These are phyloP conservation scores for Apium graveolens DNA, from an alignment of 129 eudicot species.

Conservation along the genomic window DNA sequence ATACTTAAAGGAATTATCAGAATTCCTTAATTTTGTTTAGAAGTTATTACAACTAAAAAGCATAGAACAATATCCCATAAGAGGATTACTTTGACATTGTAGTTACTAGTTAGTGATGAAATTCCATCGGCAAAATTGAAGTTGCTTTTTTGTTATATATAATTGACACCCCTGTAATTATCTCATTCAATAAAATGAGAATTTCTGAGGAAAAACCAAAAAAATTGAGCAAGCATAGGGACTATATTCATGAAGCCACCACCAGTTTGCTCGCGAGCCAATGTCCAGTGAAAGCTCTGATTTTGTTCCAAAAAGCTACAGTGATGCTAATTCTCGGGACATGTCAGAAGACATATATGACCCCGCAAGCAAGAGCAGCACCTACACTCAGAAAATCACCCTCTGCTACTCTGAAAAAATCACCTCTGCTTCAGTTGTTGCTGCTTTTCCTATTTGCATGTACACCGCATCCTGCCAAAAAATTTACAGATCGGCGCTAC, in stretches of 20 bases:
- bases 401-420: no score
- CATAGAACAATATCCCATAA: no score
- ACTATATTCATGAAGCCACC: slow-evolving; percentile 24
- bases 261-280: slow-evolving; percentile 24
- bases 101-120: no score
- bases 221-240: neutral
- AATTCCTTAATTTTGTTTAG: no score
- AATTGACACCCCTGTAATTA: no score
- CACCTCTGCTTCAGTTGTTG: slow-evolving; percentile 13
- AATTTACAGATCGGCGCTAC: neutral
- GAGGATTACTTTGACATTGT: no score
- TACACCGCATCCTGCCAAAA: slow-evolving; percentile 29
- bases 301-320: slow-evolving; percentile 5
- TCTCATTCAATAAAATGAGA: slow-evolving; percentile 8
- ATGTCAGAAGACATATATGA: neutral
- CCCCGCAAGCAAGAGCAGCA: neutral
- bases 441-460: slow-evolving; percentile 17
- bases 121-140: no score
- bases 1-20: no score
- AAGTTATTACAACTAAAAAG: no score
- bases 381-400: slow-evolving; percentile 20
- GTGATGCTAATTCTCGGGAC: neutral
- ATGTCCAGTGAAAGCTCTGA: neutral
- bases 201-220: slow-evolving; percentile 11
- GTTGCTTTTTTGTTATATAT: no score